Evolutionary conservation across 306 rosid genomes (phyloP).

Genomic region (Hylodesmum podocarpum): DNA sequence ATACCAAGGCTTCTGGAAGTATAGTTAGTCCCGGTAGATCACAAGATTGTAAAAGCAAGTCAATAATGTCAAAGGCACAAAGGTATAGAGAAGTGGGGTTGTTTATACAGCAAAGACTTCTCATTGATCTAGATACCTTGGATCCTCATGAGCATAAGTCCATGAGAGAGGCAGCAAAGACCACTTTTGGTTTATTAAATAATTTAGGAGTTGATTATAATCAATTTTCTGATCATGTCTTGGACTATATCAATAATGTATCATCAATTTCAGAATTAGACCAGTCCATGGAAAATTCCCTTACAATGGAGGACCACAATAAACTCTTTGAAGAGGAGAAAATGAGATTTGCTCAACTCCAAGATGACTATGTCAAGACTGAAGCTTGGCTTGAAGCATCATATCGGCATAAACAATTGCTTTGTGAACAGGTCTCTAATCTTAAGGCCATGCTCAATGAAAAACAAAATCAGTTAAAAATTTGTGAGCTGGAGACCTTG

Average conservation of each 20-base stretch:
- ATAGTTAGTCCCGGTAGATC: background rate
- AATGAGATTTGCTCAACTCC: slow-evolving; percentile 8
- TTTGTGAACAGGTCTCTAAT: slow-evolving; percentile 24
- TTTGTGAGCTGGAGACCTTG: slow-evolving; percentile 11
- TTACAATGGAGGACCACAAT: slow-evolving; percentile 19
- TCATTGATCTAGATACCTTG: slow-evolving; percentile 17
- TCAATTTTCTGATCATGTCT: slow-evolving; percentile 30
- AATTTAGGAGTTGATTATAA: slow-evolving; percentile 1
- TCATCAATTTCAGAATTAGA: slow-evolving; percentile 18
- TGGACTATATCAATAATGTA: slow-evolving; percentile 26
- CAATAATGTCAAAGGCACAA: background rate
- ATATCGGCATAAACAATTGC: background rate
- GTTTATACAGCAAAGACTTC: slow-evolving; percentile 4
- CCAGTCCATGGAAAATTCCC: slow-evolving; percentile 21
- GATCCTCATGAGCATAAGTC: slow-evolving; percentile 24
- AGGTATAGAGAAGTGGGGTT: background rate
- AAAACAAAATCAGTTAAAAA: slow-evolving; percentile 4
- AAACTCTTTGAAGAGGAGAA: slow-evolving; percentile 22
- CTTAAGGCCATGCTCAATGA: slow-evolving; percentile 27
- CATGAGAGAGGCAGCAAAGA: slow-evolving; percentile 36
- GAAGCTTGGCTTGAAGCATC: slow-evolving; percentile 20
- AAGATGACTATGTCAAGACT: background rate
- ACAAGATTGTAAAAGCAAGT: slow-evolving; percentile 6
- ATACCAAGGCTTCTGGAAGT: too few relatives aligned
- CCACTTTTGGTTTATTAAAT: background rate